phyloP scores from a whole-genome alignment of 169 alveolate genomes.

The Eimeria maxima region DNA sequence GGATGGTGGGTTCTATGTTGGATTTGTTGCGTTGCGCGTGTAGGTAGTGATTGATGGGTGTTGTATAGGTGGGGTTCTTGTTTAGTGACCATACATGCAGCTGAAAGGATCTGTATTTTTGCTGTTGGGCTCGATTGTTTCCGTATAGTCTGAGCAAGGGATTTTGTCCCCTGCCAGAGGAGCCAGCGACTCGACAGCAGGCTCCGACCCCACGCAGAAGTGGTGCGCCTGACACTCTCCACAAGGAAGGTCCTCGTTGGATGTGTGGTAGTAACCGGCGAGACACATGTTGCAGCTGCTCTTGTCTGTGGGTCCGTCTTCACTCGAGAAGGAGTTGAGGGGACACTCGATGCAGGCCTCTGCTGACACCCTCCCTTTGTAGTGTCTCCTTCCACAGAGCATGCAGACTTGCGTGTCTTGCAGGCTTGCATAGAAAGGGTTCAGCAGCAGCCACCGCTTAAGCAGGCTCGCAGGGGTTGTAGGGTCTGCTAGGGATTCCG shows the following conservation, averaged over 20 bases:
- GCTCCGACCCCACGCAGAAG: constrained; percentile 91
- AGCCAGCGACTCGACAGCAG: constrained; percentile 81
- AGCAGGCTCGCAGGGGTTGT: constrained; percentile 28
- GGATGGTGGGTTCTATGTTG: not conserved
- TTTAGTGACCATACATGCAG: constrained; percentile 87
- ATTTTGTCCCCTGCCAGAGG: constrained; percentile 87
- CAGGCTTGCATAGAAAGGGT: constrained; percentile 1
- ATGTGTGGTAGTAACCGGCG: constrained; percentile 89
- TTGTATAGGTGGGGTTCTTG: not conserved
- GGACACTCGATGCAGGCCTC: constrained; percentile 75
- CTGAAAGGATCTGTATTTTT: constrained; percentile 83
- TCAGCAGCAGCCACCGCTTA: constrained; percentile 23
- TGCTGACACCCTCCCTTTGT: constrained; percentile 37
- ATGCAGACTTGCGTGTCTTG: constrained; percentile 69
- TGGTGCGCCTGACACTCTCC: constrained; percentile 88
- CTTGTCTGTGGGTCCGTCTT: constrained; percentile 57
- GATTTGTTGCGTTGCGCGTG: not conserved
- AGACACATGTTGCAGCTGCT: constrained; percentile 88
- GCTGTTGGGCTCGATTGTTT: constrained; percentile 87
- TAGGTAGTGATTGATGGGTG: not conserved
- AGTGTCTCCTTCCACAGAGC: constrained; percentile 65
- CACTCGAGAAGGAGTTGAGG: constrained; percentile 77
- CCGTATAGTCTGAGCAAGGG: constrained; percentile 88
- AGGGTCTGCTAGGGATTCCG: constrained; percentile 29
- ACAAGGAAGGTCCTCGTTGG: constrained; percentile 85